These are phyloP conservation scores for Botrytis porri DNA, from an alignment of 2,329 filamentous ascomycete genomes.

Conservation along the genomic window DNA sequence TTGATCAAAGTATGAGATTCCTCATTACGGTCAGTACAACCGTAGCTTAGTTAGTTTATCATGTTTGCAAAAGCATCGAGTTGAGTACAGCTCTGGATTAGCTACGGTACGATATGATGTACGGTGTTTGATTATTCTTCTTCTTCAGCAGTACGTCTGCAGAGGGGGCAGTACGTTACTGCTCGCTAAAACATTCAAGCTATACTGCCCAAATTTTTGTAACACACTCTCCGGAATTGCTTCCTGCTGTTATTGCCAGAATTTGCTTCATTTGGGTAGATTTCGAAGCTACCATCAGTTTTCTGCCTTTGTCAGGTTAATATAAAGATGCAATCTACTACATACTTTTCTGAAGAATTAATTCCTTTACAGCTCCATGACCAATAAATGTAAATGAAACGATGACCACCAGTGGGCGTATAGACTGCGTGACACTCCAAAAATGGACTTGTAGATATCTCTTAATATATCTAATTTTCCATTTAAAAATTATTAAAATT, in stretches of 20 bases:
- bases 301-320: neutral
- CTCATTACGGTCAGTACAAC: neutral
- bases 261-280: neutral
- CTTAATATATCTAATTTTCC: no score
- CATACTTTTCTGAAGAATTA: neutral
- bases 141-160: accelerated
- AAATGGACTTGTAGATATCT: no score
- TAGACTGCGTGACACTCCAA: no score
- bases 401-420: no score
- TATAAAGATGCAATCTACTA: accelerated
- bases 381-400: neutral
- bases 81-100: neutral
- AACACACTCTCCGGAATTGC: neutral
- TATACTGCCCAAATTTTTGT: no score
- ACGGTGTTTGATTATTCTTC: accelerated
- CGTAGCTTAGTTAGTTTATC: neutral
- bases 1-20: neutral
- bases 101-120: neutral
- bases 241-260: neutral
- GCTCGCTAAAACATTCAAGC: neutral
- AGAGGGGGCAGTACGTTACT: neutral
- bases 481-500: no score
- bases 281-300: accelerated
- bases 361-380: no score
- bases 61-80: neutral